Percentiles rank a stretch among this genome's conserved stretches.
phyloP scores from a whole-genome alignment of 805 yeast genomes.

The Schwanniomyces polymorphus region DNA sequence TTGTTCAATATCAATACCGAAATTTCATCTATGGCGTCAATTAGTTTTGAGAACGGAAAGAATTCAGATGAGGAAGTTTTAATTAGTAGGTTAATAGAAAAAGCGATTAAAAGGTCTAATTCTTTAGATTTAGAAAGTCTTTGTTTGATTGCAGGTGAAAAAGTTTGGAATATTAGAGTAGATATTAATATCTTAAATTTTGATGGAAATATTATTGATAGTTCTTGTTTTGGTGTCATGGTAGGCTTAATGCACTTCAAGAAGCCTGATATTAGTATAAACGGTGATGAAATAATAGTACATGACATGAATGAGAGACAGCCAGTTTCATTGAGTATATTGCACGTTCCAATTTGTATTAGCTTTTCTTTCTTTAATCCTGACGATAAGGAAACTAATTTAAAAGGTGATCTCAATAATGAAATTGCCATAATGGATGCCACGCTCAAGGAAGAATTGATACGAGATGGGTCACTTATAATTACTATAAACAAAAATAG shows the following conservation, averaged over 20 bases:
- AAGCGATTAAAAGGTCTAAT: constrained; percentile 85
- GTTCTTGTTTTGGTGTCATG: constrained; percentile 87
- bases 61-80: constrained; percentile 80
- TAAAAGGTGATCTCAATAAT: constrained; percentile 60
- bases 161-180: constrained; percentile 89
- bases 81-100: constrained; percentile 81
- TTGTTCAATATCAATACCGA: constrained; percentile 81
- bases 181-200: constrained; percentile 86
- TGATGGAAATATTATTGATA: constrained; percentile 93
- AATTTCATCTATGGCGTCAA: constrained; percentile 85
- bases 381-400: constrained; percentile 59
- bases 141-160: constrained; percentile 86
- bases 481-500: constrained; percentile 86
- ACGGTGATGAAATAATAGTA: constrained; percentile 57
- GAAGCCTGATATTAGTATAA: constrained; percentile 72
- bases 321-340: constrained; percentile 79
- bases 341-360: constrained; percentile 88
- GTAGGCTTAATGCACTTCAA: constrained; percentile 80
- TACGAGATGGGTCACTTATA: constrained; percentile 78
- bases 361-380: constrained; percentile 87
- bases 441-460: constrained; percentile 68
- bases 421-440: constrained; percentile 77
- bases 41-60: constrained; percentile 73
- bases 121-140: constrained; percentile 89
- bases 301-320: constrained; percentile 77